Percentiles rank a stretch among this genome's conserved stretches.
phyloP scores from a whole-genome alignment of 805 yeast species.

The Hanseniaspora occidentalis region DNA sequence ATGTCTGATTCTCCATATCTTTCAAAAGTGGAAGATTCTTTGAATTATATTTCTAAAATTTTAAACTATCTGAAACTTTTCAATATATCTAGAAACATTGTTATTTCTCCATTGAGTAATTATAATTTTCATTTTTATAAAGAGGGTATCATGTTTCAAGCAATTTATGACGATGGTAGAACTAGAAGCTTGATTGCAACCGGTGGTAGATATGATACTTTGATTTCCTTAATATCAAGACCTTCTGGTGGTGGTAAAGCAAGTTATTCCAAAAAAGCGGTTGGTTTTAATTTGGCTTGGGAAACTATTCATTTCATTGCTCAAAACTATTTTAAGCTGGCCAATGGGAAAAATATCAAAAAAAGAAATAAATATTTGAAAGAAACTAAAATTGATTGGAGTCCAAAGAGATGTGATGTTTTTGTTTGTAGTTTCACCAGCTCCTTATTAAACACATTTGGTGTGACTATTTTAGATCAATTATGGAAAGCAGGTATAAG shows the following conservation, averaged over 20 bases:
- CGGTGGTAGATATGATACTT: constrained; percentile 85
- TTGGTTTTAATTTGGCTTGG: constrained; percentile 78
- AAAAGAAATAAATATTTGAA: constrained; percentile 25
- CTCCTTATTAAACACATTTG: constrained; percentile 41
- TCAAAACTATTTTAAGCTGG: constrained; percentile 32
- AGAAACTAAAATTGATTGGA: constrained; percentile 34
- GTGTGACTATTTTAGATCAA: constrained; percentile 46
- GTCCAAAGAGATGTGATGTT: constrained; percentile 64
- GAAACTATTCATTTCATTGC: constrained; percentile 46
- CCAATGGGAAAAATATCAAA: constrained; percentile 21
- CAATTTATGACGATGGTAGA: constrained; percentile 50
- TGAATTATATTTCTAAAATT: constrained; percentile 51
- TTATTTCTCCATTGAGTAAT: constrained; percentile 71
- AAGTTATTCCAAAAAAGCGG: constrained; percentile 38
- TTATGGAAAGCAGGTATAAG: constrained; percentile 73
- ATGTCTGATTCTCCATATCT: constrained; percentile 65
- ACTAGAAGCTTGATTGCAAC: constrained; percentile 52
- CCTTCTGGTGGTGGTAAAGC: constrained; percentile 27
- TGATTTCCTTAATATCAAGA: constrained; percentile 56
- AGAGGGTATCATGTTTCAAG: constrained; percentile 82
- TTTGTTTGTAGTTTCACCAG: constrained; percentile 59
- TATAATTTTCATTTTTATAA: constrained; percentile 70
- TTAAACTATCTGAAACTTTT: constrained; percentile 39
- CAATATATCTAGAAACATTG: constrained; percentile 45
- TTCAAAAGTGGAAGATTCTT: constrained; percentile 46